Evolutionary conservation across 2,329 filamentous ascomycete species (phyloP), one percentile per base, ranked within the genome.

Genomic region (Gaeumannomyces sp.): DNA sequence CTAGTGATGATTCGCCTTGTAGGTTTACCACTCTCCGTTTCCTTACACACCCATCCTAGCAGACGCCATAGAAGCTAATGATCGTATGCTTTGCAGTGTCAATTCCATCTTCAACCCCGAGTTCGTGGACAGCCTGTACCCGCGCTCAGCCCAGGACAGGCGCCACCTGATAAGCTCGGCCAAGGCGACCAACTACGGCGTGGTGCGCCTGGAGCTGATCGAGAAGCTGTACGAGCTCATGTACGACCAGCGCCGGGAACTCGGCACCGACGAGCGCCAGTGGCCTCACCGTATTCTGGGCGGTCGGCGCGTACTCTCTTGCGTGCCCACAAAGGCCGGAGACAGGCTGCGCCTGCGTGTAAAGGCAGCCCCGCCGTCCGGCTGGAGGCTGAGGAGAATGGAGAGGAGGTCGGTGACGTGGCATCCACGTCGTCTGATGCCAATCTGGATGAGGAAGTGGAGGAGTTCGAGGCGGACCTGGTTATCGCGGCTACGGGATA

Each of bases 1-100:
- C 94, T 1, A 96, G 92, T 73, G 94, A 99, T 73, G 95, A 98
- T 76, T 97, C 92, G 64, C 95, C 94, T 98, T 98, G 91, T 93
- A 81, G 80, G 90, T 83, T 45, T 68, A 16, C 35, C 35, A 38
- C 35, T 16, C 14, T 35, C 31, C 57, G n/a, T 50, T 6, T 14
- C 25, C 50, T 59, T 25, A 38, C 58, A 27, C 56, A 63, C 11
- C 13, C 35, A 11, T 38, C 11, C 11, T 13, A 38, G 35, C 35
- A 38, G 35, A 16, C 35, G 1, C 3, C 13, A 3, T 3, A 13
- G 35, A 16, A 38, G 13, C 35, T 38, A 38, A 38, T 5, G 1
- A 3, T 38, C 11, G 13, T 5, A 13, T 5, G 13, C 35, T 38
- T 38, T 38, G 27, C 68, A 93, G 91, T 72, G 93, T 98, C 71